Conservation (phyloP, 768 basidiomycete species). For the Auriscalpium microsporum region DNA sequence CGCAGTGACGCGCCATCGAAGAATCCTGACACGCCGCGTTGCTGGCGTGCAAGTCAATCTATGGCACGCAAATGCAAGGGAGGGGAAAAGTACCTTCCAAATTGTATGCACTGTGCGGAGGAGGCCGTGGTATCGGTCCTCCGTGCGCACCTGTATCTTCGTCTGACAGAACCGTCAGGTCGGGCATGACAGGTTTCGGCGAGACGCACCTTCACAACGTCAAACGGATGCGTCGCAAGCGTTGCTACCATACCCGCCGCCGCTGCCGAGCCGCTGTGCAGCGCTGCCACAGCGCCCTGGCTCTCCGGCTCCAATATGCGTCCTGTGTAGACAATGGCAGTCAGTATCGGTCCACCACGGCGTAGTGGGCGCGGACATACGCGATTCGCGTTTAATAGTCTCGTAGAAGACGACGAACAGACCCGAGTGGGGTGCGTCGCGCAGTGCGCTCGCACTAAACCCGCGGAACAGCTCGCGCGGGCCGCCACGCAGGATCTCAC, state of each 20-base stretch:
- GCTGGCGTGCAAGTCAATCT: conserved; percentile 33
- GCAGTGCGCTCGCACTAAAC: conserved; percentile 77
- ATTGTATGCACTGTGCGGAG: conserved; percentile 55
- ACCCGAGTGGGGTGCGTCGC: conserved; percentile 93
- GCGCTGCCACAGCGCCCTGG: conserved; percentile 31
- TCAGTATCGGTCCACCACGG: background rate
- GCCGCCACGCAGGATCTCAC: conserved; percentile 57
- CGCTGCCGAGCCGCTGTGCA: conserved; percentile 65
- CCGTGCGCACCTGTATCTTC: conserved; percentile 84
- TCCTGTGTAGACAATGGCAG: conserved; percentile 33
- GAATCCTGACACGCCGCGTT: conserved; percentile 73
- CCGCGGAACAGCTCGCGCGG: conserved; percentile 80
- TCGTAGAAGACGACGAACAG: conserved; percentile 87
- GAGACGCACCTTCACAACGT: conserved; percentile 73
- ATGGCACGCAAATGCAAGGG: background rate
- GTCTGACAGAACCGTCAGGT: conserved; percentile 40
- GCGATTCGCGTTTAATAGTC: conserved; percentile 65
- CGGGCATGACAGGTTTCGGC: conserved; percentile 1
- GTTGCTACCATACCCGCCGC: conserved; percentile 81
- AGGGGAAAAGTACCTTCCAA: conserved; percentile 41
- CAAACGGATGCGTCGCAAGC: conserved; percentile 83
- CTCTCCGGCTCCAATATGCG: too few relatives aligned
- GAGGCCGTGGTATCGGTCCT: conserved; percentile 67
- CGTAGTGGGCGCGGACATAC: conserved; percentile 30
- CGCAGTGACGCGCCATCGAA: conserved; percentile 82